phyloP scores from a whole-genome alignment of 306 rosid genomes.

The Fragaria nilgerrensis region DNA sequence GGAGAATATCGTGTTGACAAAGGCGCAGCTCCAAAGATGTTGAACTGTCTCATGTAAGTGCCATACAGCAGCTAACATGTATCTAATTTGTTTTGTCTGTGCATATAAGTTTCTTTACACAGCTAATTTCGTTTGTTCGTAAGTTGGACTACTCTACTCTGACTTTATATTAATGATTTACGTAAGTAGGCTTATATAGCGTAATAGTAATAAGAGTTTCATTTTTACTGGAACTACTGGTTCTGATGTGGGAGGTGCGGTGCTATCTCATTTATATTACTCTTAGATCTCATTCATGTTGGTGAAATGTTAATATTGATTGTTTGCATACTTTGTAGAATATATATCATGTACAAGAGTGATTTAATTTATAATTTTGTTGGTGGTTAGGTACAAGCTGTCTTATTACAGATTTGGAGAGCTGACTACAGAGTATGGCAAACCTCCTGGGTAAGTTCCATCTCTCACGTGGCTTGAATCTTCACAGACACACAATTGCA shows the following conservation, averaged over 20 bases:
- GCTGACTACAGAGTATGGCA: constrained; percentile 95
- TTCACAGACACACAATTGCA: background rate
- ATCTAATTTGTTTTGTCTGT: background rate
- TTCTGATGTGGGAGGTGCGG: background rate
- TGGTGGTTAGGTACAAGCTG: constrained; percentile 78
- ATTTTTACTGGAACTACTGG: background rate
- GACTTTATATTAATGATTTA: background rate
- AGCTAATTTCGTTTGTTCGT: background rate
- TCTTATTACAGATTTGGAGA: constrained; percentile 97
- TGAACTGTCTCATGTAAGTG: constrained; percentile 99
- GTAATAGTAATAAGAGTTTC: background rate
- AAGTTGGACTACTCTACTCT: background rate
- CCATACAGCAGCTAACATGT: constrained; percentile 7
- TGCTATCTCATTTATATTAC: background rate
- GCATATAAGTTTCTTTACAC: background rate
- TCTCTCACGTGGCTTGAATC: background rate
- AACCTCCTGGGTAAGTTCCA: constrained; percentile 85
- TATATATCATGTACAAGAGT: constrained; percentile 2
- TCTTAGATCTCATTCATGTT: background rate
- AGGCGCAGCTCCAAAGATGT: constrained; percentile 99
- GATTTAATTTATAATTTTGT: constrained; percentile 5
- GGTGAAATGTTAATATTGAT: constrained; percentile 5
- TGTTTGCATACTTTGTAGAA: background rate
- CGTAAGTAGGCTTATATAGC: background rate
- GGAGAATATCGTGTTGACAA: constrained; percentile 99